phyloP scores from a whole-genome alignment of 1,284 basidiomycete genomes.

The Ceratobasidium sp. region DNA sequence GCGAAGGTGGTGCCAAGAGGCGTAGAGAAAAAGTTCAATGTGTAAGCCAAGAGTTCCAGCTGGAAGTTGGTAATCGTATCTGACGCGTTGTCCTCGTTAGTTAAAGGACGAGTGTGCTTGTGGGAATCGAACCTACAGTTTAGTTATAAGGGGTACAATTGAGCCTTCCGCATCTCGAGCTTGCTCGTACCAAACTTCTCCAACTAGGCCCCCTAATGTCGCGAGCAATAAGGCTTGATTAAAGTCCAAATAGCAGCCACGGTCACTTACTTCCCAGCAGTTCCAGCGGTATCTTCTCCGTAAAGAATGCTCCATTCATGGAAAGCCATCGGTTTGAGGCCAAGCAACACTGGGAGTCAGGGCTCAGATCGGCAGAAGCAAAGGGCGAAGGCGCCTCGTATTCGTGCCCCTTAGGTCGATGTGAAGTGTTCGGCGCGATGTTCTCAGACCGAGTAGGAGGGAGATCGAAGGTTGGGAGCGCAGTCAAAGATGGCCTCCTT shows the following conservation, averaged over 20 bases:
- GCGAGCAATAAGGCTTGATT: neutral
- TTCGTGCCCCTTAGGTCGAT: no score
- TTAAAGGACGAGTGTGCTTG: neutral
- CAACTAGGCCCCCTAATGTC: constrained; percentile 1
- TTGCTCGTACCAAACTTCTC: constrained; percentile 21
- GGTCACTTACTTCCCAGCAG: neutral
- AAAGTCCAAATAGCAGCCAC: neutral
- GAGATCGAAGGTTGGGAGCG: neutral
- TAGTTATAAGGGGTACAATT: neutral
- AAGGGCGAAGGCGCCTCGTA: no score
- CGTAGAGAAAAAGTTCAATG: constrained; percentile 51
- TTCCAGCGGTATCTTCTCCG: neutral
- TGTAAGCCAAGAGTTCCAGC: constrained; percentile 21
- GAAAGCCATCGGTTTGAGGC: constrained; percentile 6
- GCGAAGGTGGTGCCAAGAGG: constrained; percentile 60
- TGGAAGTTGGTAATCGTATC: constrained; percentile 10
- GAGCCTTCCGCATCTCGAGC: neutral
- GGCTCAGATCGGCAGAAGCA: neutral
- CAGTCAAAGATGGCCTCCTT: neutral
- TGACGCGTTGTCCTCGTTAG: neutral
- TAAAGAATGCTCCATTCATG: constrained; percentile 11
- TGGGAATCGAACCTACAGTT: neutral
- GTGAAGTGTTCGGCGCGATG: no score
- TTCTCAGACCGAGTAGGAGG: neutral
- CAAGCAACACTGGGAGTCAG: constrained; percentile 6